Base-by-base conservation (phyloP, 2,329 filamentous ascomycete species). In the Fusarium equiseti region DNA sequence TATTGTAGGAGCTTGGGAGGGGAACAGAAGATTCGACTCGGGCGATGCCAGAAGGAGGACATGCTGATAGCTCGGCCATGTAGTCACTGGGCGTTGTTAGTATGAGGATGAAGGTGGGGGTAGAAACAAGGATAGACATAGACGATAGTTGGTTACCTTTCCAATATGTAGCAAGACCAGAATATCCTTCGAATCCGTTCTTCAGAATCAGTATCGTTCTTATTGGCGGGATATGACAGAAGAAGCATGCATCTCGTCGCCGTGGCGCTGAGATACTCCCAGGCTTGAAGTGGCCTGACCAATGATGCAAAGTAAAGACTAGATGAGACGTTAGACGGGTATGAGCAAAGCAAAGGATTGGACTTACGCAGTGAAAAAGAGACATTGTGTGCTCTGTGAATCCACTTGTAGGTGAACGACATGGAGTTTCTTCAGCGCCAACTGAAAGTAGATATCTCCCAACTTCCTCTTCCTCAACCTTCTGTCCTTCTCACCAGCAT, bases 151-250 rank as follows among this genome's bases (percentile, higher is more conserved):
- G 20, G 20, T 20, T 42, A 83, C 84, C 83, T 86, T 72, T 87
- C 85, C 0, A 87, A 78, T 13, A 87, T 85, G 58, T 86, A 87
- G 60, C 85, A 87, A 0, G 85, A 83, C 85, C 85, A 87, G 65
- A 87, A 87, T 55, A 87, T 86, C 2, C 85, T 78, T 16, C 83
- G 77, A 1, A 86, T 81, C 5, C 85, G 83, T 69, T 87, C 85
- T 40, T 81, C 77, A 5, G 84, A 82, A 63, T 85, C 81, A 0
- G 73, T 67, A 0, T 76, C 76, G 31, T 79, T 78, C 11, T 76
- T 77, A 5, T 69, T 74, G 0, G 77, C 75, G 3, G 79, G 78
- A 49, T 86, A 86, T 0, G 84, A 83, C 4, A 86, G 71, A 1
- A 87, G 78, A 2, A 86, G 74, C 3, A 85, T 81, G 58, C 85